Conservation (phyloP, 2,329 filamentous ascomycete species). For the Pseudogymnoascus sp. region DNA sequence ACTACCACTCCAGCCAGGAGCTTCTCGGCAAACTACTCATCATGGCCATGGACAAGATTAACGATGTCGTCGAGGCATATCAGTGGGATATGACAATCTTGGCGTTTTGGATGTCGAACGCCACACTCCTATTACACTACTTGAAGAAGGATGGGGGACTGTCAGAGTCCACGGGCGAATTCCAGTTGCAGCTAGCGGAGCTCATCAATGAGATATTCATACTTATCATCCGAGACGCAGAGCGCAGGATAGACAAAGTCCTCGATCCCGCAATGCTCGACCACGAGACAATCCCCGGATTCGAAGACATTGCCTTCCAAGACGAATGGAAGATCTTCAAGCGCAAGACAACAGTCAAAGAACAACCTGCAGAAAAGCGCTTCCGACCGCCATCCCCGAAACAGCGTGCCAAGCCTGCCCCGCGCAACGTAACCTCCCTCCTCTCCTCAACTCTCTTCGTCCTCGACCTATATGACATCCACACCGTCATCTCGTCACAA, state of each 20-base stretch:
- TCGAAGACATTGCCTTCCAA: constrained; percentile 94
- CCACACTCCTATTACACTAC: constrained; percentile 90
- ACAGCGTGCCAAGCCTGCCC: constrained; percentile 81
- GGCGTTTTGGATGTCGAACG: constrained; percentile 98
- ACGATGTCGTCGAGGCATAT: constrained; percentile 86
- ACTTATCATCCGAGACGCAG: constrained; percentile 90
- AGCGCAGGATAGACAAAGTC: constrained; percentile 92
- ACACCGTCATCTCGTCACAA: constrained; percentile 90
- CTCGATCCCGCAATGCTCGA: constrained; percentile 90
- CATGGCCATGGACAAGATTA: constrained; percentile 91
- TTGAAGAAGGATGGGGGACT: constrained; percentile 87
- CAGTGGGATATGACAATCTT: constrained; percentile 99
- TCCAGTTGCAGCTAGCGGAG: constrained; percentile 88
- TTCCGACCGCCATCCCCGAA: constrained; percentile 91
- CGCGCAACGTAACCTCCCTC: constrained; percentile 89
- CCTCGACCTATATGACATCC: constrained; percentile 95
- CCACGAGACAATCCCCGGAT: constrained; percentile 94
- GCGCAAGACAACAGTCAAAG: constrained; percentile 80
- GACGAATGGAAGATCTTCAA: constrained; percentile 99
- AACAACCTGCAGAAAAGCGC: constrained; percentile 82
- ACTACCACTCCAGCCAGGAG: constrained; percentile 87
- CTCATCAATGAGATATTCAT: constrained; percentile 98
- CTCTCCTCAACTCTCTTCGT: constrained; percentile 95
- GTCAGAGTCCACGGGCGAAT: constrained; percentile 72
- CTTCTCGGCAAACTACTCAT: constrained; percentile 73